These are phyloP conservation scores for Aspergillus intermedius DNA, from an alignment of 2,329 filamentous ascomycete species.

Conservation along the genomic window DNA sequence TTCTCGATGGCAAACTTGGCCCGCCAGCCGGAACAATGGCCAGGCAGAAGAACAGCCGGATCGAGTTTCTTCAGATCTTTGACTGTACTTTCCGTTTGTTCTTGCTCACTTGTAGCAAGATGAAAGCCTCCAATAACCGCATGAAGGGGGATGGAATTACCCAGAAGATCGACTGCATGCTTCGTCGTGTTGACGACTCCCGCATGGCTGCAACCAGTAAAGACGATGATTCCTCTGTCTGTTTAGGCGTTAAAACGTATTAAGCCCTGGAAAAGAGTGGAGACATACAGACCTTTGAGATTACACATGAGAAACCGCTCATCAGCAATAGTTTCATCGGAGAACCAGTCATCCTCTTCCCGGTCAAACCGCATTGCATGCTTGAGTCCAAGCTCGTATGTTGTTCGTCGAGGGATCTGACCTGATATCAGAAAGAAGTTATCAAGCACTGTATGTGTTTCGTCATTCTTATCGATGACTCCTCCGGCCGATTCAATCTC, in stretches of 20 bases:
- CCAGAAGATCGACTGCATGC: slow-evolving; percentile 39
- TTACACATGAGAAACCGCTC: slow-evolving; percentile 51
- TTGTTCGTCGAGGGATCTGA: slow-evolving; percentile 45
- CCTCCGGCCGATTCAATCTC: slow-evolving; percentile 43
- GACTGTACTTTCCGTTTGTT: slow-evolving; percentile 42
- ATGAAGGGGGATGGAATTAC: slow-evolving; percentile 37
- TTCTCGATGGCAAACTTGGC: slow-evolving; percentile 50
- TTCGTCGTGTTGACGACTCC: slow-evolving; percentile 48
- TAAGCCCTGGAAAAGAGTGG: background rate
- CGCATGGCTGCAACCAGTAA: slow-evolving; percentile 52
- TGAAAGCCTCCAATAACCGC: slow-evolving; percentile 51
- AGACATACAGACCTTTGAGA: slow-evolving; percentile 38
- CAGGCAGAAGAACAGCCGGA: slow-evolving; percentile 47
- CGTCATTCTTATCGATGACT: slow-evolving; percentile 30
- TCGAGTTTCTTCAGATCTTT: slow-evolving; percentile 43
- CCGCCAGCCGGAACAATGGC: slow-evolving; percentile 52
- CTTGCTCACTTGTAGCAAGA: slow-evolving; percentile 42
- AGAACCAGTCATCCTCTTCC: slow-evolving; percentile 38
- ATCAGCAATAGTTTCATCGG: slow-evolving; percentile 46
- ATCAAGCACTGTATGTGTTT: slow-evolving; percentile 43
- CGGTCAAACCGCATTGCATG: slow-evolving; percentile 41
- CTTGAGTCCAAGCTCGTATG: slow-evolving; percentile 45
- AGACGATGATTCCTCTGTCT: slow-evolving; percentile 49
- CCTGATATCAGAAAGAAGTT: slow-evolving; percentile 50
- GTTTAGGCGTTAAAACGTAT: background rate